A percentile compares a stretch with the other conserved stretches of the same genome.
Conservation (phyloP, 1,139 yeast species). For the Saccharomyces hybrid region DNA sequence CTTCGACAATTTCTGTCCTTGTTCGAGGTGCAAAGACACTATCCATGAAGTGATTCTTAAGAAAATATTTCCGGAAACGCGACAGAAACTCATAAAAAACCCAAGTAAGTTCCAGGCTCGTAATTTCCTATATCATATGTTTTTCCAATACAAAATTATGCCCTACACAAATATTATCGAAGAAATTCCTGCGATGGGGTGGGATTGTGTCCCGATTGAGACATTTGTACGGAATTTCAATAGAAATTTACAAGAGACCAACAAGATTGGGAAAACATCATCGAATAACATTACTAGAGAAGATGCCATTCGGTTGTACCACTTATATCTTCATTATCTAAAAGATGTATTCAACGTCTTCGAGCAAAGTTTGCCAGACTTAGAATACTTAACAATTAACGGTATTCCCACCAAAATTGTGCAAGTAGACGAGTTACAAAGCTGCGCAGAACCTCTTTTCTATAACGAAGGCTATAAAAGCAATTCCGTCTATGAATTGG, state of each 20-base stretch:
- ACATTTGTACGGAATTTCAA: conserved; percentile 19
- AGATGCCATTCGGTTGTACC: conserved; percentile 21
- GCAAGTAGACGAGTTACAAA: conserved; percentile 23
- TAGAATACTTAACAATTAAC: conserved; percentile 22
- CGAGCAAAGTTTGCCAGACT: conserved; percentile 16
- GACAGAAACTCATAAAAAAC: conserved; percentile 15
- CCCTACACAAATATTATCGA: conserved; percentile 24
- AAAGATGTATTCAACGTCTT: conserved; percentile 24
- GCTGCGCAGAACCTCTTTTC: conserved; percentile 24
- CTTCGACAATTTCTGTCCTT: conserved; percentile 20
- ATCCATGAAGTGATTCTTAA: conserved; percentile 14
- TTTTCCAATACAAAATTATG: conserved; percentile 24
- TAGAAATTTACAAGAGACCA: background rate
- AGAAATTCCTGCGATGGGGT: conserved; percentile 24
- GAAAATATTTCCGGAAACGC: conserved; percentile 21
- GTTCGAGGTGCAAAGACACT: conserved; percentile 22
- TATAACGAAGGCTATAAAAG: conserved; percentile 17
- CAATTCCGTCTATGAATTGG: conserved; percentile 26
- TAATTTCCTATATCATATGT: conserved; percentile 22
- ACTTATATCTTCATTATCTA: conserved; percentile 25
- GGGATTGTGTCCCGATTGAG: conserved; percentile 16
- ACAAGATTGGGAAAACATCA: conserved; percentile 2
- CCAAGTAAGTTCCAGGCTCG: conserved; percentile 18
- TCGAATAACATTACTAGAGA: conserved; percentile 8
- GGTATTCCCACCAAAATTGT: conserved; percentile 26